A percentile compares a stretch with the other conserved stretches of the same genome.
Conservation (phyloP, 2,329 filamentous ascomycete genomes). For the Didymella pomorum region DNA sequence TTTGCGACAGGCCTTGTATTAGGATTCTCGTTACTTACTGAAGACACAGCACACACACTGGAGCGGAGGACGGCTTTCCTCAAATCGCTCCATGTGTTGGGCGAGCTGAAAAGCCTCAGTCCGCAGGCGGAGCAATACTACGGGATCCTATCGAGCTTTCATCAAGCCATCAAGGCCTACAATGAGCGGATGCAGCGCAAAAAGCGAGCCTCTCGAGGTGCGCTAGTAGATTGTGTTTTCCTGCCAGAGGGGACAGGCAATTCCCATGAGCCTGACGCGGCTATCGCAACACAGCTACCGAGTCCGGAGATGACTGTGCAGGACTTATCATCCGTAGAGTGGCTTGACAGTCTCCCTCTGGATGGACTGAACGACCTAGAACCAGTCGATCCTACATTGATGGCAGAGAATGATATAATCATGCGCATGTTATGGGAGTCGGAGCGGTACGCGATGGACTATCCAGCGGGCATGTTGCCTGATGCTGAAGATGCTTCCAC, state of each 20-base stretch:
- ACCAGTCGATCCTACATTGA: slow-evolving; percentile 18
- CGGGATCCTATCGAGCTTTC: slow-evolving; percentile 57
- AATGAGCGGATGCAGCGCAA: slow-evolving; percentile 23
- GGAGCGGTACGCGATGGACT: slow-evolving; percentile 23
- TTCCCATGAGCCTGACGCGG: slow-evolving; percentile 13
- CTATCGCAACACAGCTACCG: slow-evolving; percentile 23
- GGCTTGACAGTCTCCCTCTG: slow-evolving; percentile 17
- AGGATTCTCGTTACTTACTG: slow-evolving; percentile 64
- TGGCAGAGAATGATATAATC: slow-evolving; percentile 28
- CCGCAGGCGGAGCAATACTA: slow-evolving; percentile 66
- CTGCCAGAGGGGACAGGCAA: slow-evolving; percentile 13
- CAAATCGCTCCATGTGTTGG: slow-evolving; percentile 60
- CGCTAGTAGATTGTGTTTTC: slow-evolving; percentile 24
- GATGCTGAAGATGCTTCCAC: slow-evolving; percentile 9
- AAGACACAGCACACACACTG: slow-evolving; percentile 53
- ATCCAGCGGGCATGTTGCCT: slow-evolving; percentile 18
- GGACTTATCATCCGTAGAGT: slow-evolving; percentile 17
- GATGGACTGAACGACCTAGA: slow-evolving; percentile 13
- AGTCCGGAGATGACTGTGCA: slow-evolving; percentile 25
- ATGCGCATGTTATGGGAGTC: slow-evolving; percentile 32
- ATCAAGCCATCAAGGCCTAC: slow-evolving; percentile 29
- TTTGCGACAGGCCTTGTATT: slow-evolving; percentile 66
- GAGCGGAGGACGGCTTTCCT: slow-evolving; percentile 60
- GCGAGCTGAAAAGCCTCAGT: slow-evolving; percentile 58
- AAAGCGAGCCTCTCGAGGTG: slow-evolving; percentile 12